These are phyloP conservation scores for Penicillium odoratum DNA, from an alignment of 495 filamentous ascomycete species.

Conservation along the genomic window DNA sequence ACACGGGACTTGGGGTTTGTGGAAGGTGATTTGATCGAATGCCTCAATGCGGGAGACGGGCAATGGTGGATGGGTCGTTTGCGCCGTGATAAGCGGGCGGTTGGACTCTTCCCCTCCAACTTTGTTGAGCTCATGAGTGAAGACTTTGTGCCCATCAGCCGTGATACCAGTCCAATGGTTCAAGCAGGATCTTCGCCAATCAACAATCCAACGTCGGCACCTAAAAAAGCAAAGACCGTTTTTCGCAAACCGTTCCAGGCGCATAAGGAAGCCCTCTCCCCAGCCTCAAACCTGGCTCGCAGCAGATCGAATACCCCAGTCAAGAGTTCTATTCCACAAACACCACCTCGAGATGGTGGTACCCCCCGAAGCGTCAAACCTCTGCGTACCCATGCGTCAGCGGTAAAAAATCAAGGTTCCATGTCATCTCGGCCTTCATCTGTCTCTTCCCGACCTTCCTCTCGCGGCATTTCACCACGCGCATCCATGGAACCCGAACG, in stretches of 20 bases:
- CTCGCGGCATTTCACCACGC: constrained; percentile 25
- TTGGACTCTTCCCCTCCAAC: constrained; percentile 94
- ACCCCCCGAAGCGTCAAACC: constrained; percentile 36
- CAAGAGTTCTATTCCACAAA: constrained; percentile 47
- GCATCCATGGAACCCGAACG: constrained; percentile 27
- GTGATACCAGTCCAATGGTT: constrained; percentile 71
- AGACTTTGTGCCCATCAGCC: constrained; percentile 74
- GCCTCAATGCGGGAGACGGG: constrained; percentile 94
- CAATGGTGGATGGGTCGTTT: constrained; percentile 97
- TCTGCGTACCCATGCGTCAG: constrained; percentile 41
- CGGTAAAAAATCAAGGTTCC: constrained; percentile 38
- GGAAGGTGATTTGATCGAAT: constrained; percentile 97
- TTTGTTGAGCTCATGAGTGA: constrained; percentile 90
- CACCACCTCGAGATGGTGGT: constrained; percentile 46
- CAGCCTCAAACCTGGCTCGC: constrained; percentile 36
- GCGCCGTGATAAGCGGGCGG: constrained; percentile 78
- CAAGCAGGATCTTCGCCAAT: constrained; percentile 38
- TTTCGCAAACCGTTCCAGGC: constrained; percentile 56
- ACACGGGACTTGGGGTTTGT: constrained; percentile 94
- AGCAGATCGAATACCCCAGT: constrained; percentile 34
- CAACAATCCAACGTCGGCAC: constrained; percentile 48
- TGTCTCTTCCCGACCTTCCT: constrained; percentile 3
- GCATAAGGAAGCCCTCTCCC: constrained; percentile 51
- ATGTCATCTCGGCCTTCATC: constrained; percentile 34
- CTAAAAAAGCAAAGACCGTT: constrained; percentile 51